phyloP scores from a whole-genome alignment of 176 grass and related monocot species.

The Aechmea fasciata region DNA sequence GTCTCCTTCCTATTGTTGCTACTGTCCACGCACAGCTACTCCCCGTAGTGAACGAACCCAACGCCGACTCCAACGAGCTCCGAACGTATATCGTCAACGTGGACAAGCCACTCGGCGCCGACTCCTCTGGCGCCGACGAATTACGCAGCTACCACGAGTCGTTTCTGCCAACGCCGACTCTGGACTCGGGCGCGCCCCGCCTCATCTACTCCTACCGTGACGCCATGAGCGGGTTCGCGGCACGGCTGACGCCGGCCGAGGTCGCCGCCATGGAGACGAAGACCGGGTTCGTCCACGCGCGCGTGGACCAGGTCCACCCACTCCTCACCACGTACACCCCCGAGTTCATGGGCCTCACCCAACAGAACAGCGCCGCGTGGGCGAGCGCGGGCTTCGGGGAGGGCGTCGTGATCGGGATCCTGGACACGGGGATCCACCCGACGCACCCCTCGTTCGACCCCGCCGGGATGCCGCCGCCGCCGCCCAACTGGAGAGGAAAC shows the following conservation, averaged over 20 bases:
- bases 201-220: conserved; percentile 71
- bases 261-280: conserved; percentile 23
- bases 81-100: neutral
- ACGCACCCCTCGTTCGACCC: conserved; percentile 48
- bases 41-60: neutral
- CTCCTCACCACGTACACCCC: neutral
- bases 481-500: conserved; percentile 36
- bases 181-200: conserved; percentile 20
- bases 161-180: conserved; percentile 36
- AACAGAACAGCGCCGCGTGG: conserved; percentile 25
- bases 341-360: conserved; percentile 24
- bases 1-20: neutral
- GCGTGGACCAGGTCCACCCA: neutral
- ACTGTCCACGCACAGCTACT: neutral
- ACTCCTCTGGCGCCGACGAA: neutral
- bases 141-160: conserved; percentile 41
- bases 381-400: conserved; percentile 23
- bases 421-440: conserved; percentile 46
- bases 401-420: conserved; percentile 39
- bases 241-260: conserved; percentile 40
- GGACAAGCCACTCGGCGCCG: neutral
- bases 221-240: conserved; percentile 57
- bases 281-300: neutral
- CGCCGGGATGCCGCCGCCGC: conserved; percentile 37
- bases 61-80: neutral